Evolutionary conservation across 139 green algal species (phyloP).

Genomic region (Auxenochlorella protothecoides): DNA sequence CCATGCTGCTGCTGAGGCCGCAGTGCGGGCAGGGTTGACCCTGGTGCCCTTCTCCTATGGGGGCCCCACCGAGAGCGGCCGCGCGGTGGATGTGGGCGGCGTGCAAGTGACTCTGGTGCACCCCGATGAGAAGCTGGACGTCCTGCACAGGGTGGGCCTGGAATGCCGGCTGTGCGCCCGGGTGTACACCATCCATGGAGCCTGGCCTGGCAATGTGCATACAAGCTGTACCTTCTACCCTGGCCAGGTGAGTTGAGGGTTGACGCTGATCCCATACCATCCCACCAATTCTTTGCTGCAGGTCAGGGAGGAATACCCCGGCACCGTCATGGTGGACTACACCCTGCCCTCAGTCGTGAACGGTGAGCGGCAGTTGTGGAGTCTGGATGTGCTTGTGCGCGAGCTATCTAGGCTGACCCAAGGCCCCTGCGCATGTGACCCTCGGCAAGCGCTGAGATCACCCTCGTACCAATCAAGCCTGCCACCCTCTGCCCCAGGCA

Average conservation of each 20-base stretch:
- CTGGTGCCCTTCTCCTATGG: slow-evolving; percentile 79
- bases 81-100: slow-evolving; percentile 19
- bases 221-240: too few relatives aligned
- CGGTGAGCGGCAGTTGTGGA: slow-evolving; percentile 19
- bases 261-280: too few relatives aligned
- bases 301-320: slow-evolving; percentile 49
- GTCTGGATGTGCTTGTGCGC: background rate
- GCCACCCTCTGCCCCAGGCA: slow-evolving; percentile 30
- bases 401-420: too few relatives aligned
- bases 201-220: too few relatives aligned
- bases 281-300: background rate
- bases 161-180: background rate
- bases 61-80: slow-evolving; percentile 20
- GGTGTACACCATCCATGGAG: too few relatives aligned
- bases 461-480: background rate
- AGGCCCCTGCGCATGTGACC: too few relatives aligned
- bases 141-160: slow-evolving; percentile 23
- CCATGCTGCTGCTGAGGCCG: slow-evolving; percentile 69
- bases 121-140: slow-evolving; percentile 31
- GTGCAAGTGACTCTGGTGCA: slow-evolving; percentile 50
- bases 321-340: slow-evolving; percentile 92
- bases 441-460: too few relatives aligned
- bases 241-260: too few relatives aligned
- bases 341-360: slow-evolving; percentile 83
- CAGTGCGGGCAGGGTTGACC: slow-evolving; percentile 56